Base-by-base conservation (phyloP, 2,329 filamentous ascomycete species). In the Eutypella sp. region DNA sequence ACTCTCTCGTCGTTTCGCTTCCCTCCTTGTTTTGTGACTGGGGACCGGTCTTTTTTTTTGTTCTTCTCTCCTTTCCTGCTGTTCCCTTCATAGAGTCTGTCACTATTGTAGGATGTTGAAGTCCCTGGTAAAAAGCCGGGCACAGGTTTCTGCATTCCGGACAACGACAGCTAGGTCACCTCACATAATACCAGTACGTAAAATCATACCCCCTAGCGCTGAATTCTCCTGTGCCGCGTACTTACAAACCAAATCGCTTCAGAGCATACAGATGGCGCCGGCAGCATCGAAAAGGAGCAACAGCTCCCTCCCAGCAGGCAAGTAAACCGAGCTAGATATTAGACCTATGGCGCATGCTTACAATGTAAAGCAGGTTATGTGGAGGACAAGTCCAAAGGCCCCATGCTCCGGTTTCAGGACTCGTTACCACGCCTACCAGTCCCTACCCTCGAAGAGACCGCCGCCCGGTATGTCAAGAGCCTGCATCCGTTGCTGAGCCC, bases 341-440 rank as follows among this genome's bases (percentile, higher is more conserved):
- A n/a, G n/a, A n/a, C n/a, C n/a, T n/a, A n/a, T n/a, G n/a, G n/a
- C n/a, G 36, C 36, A 25, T 34, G 19, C 45, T 53, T 41, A 50
- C 45, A 40, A 40, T 25, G 44, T n/a, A 27, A 15, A 31, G 8
- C 59, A 88, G 87, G 84, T 58, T 92, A 93, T 71, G 81, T 76
- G 60, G 89, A 93, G 70, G 87, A 93, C 67, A 76, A 77, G 59
- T 82, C 82, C 59, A 91, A 89, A 66, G 87, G 87, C 44, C 74
- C 81, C 40, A 93, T 89, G 86, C 76, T 93, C 57, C 81, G 89
- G 57, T 95, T 87, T 67, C 87, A 95, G 65, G 87, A 91, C 31
- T 92, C 87, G n/a, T 79, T 95, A 25, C 88, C 88, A 38, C 78
- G 76, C 31, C 76, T 95, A 23, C 88, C 89, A 13, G 86, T 93